A percentile compares a stretch with the other conserved stretches of the same genome.
phyloP scores from a whole-genome alignment of 345 rosid species.

The Citrus maxima region DNA sequence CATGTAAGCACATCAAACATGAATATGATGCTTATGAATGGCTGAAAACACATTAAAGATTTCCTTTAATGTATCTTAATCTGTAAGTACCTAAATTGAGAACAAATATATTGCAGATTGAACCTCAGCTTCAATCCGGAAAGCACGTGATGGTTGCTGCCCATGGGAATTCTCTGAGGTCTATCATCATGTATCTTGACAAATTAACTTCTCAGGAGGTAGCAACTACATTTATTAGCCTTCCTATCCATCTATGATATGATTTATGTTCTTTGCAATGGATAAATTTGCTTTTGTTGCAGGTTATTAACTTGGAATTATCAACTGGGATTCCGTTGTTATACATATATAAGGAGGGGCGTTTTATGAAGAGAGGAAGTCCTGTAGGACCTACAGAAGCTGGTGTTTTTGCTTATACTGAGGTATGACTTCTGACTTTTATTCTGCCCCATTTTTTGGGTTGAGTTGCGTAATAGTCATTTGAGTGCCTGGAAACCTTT shows the following conservation, averaged over 20 bases:
- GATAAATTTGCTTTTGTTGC: neutral
- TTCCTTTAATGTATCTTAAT: neutral
- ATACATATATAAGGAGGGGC: constrained; percentile 83
- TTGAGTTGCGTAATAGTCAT: neutral
- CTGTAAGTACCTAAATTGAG: neutral
- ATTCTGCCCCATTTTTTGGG: neutral
- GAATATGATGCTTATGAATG: neutral
- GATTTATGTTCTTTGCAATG: neutral
- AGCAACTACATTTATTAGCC: neutral
- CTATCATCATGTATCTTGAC: constrained; percentile 98
- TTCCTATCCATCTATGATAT: constrained; percentile 9
- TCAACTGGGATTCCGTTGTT: constrained; percentile 96
- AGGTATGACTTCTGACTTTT: constrained; percentile 36
- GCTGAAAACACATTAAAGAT: neutral
- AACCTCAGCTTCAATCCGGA: constrained; percentile 80
- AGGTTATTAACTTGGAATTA: constrained; percentile 81
- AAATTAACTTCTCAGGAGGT: constrained; percentile 95
- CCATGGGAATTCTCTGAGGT: constrained; percentile 89
- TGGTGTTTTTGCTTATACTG: constrained; percentile 93
- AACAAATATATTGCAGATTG: constrained; percentile 48
- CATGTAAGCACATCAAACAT: constrained; percentile 27
- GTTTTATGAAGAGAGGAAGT: constrained; percentile 85
- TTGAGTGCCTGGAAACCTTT: neutral
- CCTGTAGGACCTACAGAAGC: constrained; percentile 88
- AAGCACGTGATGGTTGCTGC: constrained; percentile 93